phyloP scores from a whole-genome alignment of 306 rosid species.

The Herpetospermum pedunculosum region DNA sequence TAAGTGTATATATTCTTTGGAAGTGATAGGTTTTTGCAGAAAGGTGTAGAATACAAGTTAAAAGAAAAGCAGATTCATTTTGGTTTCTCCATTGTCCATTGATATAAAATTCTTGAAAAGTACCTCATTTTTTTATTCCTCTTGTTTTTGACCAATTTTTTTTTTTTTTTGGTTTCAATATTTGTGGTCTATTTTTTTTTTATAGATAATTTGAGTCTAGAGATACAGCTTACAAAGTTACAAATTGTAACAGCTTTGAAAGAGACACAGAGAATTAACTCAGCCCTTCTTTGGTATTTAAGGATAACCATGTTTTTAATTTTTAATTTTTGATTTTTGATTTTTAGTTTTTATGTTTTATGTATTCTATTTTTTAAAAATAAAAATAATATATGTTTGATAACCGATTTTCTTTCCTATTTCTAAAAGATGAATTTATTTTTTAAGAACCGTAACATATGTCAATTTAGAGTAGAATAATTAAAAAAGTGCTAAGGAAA shows the following conservation, averaged over 20 bases:
- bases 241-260: not conserved
- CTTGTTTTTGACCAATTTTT: not conserved
- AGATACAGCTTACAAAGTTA: not conserved
- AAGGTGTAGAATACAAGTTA: not conserved
- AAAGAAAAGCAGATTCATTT: not conserved
- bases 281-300: no score
- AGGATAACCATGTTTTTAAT: no score
- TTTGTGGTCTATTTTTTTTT: not conserved
- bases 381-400: no score
- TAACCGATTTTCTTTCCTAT: no score
- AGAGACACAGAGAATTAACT: not conserved
- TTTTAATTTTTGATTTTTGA: no score
- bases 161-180: not conserved
- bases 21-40: not conserved
- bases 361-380: no score
- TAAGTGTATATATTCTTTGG: not conserved
- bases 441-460: no score
- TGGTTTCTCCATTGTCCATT: not conserved
- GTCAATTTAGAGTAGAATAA: no score
- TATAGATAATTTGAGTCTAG: not conserved
- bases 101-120: not conserved
- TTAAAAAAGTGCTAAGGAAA: no score
- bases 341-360: no score
- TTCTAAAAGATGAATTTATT: no score
- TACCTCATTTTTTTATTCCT: not conserved